A percentile compares a stretch with the other conserved stretches of the same genome.
These are phyloP conservation scores for Neurospora tetrasperma DNA, from an alignment of 495 filamentous ascomycete species.

Conservation along the genomic window DNA sequence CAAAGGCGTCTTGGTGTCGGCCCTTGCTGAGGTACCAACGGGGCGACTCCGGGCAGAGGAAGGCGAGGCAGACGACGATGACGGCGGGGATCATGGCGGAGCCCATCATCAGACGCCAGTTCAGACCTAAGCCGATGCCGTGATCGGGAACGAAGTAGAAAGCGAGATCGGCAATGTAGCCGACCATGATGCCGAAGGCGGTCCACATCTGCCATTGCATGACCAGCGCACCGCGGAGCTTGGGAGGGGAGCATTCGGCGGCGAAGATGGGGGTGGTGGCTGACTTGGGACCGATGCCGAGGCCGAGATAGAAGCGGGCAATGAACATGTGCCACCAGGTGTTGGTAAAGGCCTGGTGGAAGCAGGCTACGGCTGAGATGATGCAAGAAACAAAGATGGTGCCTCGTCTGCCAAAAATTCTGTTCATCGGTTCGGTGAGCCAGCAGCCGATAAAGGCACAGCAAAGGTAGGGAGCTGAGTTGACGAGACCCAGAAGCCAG, in stretches of 20 bases:
- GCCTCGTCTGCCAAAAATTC: constrained; percentile 66
- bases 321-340: constrained; percentile 69
- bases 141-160: constrained; percentile 53
- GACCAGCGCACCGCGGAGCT: constrained; percentile 59
- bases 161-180: constrained; percentile 60
- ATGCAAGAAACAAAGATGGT: constrained; percentile 72
- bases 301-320: constrained; percentile 58
- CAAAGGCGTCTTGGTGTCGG: constrained; percentile 54
- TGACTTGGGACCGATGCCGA: constrained; percentile 75
- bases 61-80: constrained; percentile 59
- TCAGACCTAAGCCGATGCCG: constrained; percentile 50
- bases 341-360: constrained; percentile 68
- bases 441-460: constrained; percentile 73
- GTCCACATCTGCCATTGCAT: constrained; percentile 82
- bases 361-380: constrained; percentile 51
- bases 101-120: constrained; percentile 79
- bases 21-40: constrained; percentile 72
- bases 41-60: constrained; percentile 58
- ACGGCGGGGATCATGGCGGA: constrained; percentile 67
- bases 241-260: constrained; percentile 62
- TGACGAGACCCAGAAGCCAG: constrained; percentile 64
- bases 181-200: constrained; percentile 74
- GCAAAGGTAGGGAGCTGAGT: constrained; percentile 60
- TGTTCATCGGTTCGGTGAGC: constrained; percentile 74
- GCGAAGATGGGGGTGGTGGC: constrained; percentile 69